Evolutionary conservation across 305 asterid species (phyloP).

Genomic region (Fraxinus floribunda): DNA sequence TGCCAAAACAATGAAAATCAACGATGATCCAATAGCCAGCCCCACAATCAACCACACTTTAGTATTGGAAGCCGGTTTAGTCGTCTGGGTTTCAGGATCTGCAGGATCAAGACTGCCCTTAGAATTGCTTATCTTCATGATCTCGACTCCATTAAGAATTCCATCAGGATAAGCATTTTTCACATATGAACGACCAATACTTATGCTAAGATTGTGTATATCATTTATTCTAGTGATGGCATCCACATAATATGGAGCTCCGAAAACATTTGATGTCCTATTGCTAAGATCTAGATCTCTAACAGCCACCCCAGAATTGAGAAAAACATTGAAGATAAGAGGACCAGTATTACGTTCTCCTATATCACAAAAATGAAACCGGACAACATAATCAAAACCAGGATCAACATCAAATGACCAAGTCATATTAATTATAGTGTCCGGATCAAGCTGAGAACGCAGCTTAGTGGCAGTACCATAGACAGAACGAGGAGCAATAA

Average conservation of each 20-base stretch:
- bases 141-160: slow-evolving; percentile 63
- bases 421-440: slow-evolving; percentile 51
- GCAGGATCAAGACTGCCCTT: slow-evolving; percentile 35
- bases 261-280: background rate
- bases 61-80: slow-evolving; percentile 30
- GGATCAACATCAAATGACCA: slow-evolving; percentile 56
- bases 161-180: slow-evolving; percentile 45
- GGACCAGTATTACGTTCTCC: slow-evolving; percentile 43
- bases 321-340: slow-evolving; percentile 50
- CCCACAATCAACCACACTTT: slow-evolving; percentile 51
- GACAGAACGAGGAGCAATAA: slow-evolving; percentile 55
- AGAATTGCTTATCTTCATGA: slow-evolving; percentile 59
- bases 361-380: slow-evolving; percentile 73
- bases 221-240: slow-evolving; percentile 41
- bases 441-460: slow-evolving; percentile 42
- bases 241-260: slow-evolving; percentile 43
- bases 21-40: slow-evolving; percentile 32
- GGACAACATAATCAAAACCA: slow-evolving; percentile 52
- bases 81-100: slow-evolving; percentile 22
- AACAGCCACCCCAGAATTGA: slow-evolving; percentile 39
- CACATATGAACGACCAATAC: slow-evolving; percentile 53
- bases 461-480: slow-evolving; percentile 64
- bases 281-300: slow-evolving; percentile 43
- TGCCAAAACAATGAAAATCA: background rate
- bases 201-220: slow-evolving; percentile 31